These are phyloP conservation scores for Fomitiporia mediterranea DNA, from an alignment of 1,284 basidiomycete genomes.

Conservation along the genomic window DNA sequence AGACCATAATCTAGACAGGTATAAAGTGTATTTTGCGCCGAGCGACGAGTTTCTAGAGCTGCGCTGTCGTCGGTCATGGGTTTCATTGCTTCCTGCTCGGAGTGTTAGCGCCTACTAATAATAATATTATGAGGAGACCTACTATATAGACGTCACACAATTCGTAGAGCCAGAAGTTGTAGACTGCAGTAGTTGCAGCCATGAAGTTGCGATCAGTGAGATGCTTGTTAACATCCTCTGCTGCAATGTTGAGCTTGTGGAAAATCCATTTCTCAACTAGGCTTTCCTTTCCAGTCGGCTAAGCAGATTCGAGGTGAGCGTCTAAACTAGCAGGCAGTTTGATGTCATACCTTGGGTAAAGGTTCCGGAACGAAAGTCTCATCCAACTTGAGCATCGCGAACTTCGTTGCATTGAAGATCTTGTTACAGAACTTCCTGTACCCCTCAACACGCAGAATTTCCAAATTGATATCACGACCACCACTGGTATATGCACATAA, in stretches of 20 bases:
- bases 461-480: constrained; percentile 92
- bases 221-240: constrained; percentile 71
- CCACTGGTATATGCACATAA: constrained; percentile 92
- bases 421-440: constrained; percentile 99
- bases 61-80: constrained; percentile 86
- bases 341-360: constrained; percentile 52
- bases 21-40: constrained; percentile 95
- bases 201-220: constrained; percentile 89
- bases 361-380: constrained; percentile 74
- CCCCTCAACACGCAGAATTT: constrained; percentile 96
- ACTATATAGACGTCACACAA: constrained; percentile 98
- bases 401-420: constrained; percentile 99
- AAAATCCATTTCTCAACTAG: constrained; percentile 96
- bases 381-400: constrained; percentile 94
- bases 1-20: constrained; percentile 91
- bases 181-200: constrained; percentile 77
- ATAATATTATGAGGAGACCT: constrained; percentile 28
- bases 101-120: constrained; percentile 7
- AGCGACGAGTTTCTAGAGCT: constrained; percentile 57
- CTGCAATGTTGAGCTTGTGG: constrained; percentile 87
- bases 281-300: constrained; percentile 87
- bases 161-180: constrained; percentile 99
- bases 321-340: background rate
- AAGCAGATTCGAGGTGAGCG: constrained; percentile 14
- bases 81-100: constrained; percentile 88